Conservation (phyloP, 2,329 filamentous ascomycete species). For the Tothia fuscella region DNA sequence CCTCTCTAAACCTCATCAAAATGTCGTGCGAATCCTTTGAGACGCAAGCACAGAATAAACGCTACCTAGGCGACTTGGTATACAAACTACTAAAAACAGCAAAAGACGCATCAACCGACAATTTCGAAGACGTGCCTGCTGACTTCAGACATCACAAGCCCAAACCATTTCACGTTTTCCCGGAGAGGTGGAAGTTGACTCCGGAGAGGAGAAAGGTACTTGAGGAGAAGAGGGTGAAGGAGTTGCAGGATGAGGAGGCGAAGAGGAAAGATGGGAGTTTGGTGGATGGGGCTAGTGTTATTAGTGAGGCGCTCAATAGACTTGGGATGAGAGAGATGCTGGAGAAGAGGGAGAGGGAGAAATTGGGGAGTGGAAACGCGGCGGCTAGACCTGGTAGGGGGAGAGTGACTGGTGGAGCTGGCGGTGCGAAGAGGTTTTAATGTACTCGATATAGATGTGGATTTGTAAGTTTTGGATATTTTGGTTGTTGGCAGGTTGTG, state of each 20-base stretch:
- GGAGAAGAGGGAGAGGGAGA: too few species aligned
- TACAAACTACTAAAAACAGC: conserved; percentile 62
- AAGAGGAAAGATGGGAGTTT: conserved; percentile 42
- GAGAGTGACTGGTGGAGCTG: too few species aligned
- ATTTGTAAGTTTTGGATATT: too few species aligned
- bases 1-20: conserved; percentile 64
- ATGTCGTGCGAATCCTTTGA: conserved; percentile 86
- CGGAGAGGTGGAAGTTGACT: conserved; percentile 71
- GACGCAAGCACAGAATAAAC: conserved; percentile 90
- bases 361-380: too few species aligned
- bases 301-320: conserved; percentile 16
- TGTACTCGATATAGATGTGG: too few species aligned
- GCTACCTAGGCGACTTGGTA: conserved; percentile 74
- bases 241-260: conserved; percentile 42
- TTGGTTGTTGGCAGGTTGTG: too few species aligned
- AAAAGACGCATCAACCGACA: conserved; percentile 58
- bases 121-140: conserved; percentile 78
- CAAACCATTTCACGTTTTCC: conserved; percentile 59
- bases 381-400: too few species aligned
- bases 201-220: conserved; percentile 42
- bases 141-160: conserved; percentile 75
- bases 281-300: conserved; percentile 38
- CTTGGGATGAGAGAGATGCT: conserved; percentile 5
- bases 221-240: conserved; percentile 37
- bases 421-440: too few species aligned